Evolutionary conservation across 1,139 yeast genomes (phyloP).

Genomic region (Yarrowia galli): DNA sequence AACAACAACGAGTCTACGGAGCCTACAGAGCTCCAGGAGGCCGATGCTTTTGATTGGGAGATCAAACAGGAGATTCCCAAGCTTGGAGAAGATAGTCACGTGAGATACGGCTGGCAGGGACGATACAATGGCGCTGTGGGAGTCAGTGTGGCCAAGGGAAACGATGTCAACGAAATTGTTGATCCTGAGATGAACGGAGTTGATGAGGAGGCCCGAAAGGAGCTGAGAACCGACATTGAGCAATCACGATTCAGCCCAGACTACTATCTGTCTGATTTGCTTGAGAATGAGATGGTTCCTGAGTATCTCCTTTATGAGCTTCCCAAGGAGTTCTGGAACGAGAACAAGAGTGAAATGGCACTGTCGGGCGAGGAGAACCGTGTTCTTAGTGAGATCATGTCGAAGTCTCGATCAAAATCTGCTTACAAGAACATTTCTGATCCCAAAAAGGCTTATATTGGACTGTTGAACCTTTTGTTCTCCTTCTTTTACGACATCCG

Average conservation of each 20-base stretch:
- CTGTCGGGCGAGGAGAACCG: slow-evolving; percentile 51
- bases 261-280: slow-evolving; percentile 84
- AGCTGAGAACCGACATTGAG: slow-evolving; percentile 73
- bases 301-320: slow-evolving; percentile 65
- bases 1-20: slow-evolving; percentile 38
- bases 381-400: slow-evolving; percentile 38
- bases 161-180: slow-evolving; percentile 86
- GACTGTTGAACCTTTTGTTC: slow-evolving; percentile 71
- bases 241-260: slow-evolving; percentile 85
- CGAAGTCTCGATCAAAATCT: slow-evolving; percentile 51
- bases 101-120: slow-evolving; percentile 79
- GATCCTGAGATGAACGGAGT: slow-evolving; percentile 69
- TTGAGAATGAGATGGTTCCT: slow-evolving; percentile 59
- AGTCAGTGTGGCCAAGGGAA: slow-evolving; percentile 76
- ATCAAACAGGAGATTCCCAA: slow-evolving; percentile 53
- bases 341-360: slow-evolving; percentile 25
- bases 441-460: slow-evolving; percentile 62
- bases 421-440: slow-evolving; percentile 57
- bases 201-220: slow-evolving; percentile 61
- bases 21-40: slow-evolving; percentile 49
- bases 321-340: slow-evolving; percentile 52
- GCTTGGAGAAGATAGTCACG: slow-evolving; percentile 45
- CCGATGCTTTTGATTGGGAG: slow-evolving; percentile 83
- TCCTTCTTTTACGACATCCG: slow-evolving; percentile 77
- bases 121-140: slow-evolving; percentile 67